Base-by-base conservation (phyloP, 176 grass and related monocot genomes). In the Dactylis glomerata region DNA sequence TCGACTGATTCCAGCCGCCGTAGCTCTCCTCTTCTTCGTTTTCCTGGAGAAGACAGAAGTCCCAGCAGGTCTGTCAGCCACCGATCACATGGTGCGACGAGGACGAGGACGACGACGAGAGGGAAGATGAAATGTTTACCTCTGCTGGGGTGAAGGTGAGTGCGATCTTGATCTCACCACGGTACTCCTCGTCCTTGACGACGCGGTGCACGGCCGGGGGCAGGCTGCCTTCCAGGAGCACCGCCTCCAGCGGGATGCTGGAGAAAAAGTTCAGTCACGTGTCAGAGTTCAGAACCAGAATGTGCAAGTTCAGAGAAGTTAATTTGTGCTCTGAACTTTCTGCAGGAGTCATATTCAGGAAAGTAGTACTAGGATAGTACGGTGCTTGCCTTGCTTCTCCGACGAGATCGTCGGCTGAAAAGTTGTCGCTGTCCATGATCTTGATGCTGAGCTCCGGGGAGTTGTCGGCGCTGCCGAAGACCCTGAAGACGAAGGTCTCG, bases 131-230 rank as follows among this genome's bases (percentile, higher is more conserved):
- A 61, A 55, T 45, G 24, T 68, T 68, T 85, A 77, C 77, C 68
- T 13, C 86, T 58, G 70, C 23, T 19, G 91, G 88, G n/a, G 86
- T 95, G 88, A 98, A 98, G 69, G 93, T 87, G 77, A 98, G 91
- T 40, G 87, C 93, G 49, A 98, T 37, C 90, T 95, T 95, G 62
- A 98, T 92, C 82, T 94, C 96, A 38, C 93, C 93, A 34, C 75
- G 58, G 40, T 89, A 98, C 51, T 87, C 80, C 42, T 93, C 88
- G 37, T 94, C 93, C 68, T 96, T 94, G 26, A 98, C 86, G 22
- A 98, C 86, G 33, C 71, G 91, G 77, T 95, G 89, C 73, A 81
- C 82, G 17, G 84, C 65, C 3, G 93, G 83, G 23, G 87, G 91
- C 52, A 98, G 62, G 51, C 81, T 93, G 47, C 89, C 86, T 86